Evolutionary conservation across 768 basidiomycete genomes (phyloP), one percentile per base, ranked within the genome.

Genomic region (Mycena metata): DNA sequence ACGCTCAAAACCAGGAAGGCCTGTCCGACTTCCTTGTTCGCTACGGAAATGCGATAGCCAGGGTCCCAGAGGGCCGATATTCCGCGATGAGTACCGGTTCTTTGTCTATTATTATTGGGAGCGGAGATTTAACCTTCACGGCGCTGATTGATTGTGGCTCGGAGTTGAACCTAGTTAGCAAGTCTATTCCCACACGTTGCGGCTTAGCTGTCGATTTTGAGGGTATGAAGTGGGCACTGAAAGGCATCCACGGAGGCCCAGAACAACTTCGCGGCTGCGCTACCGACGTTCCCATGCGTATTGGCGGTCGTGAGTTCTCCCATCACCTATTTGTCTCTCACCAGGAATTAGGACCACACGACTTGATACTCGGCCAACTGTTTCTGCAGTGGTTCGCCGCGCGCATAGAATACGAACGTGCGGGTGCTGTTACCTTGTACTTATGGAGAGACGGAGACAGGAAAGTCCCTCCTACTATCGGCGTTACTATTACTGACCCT

Each of bases 271-370:
- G 41, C 5, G 67, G 67, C 2, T 68, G 67, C 23, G 39, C 61
- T 24, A 68, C 67, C 17, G 49, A 68, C 13, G 61, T 63, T 8
- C 49, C 67, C 1, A 51, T 68, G 13, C 36, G 42, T 1, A 42
- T 67, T 9, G 66, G 66, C 16, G 24, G 60, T 0, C 66, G 61
- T 16, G 6, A 19, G 5, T 67, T 67, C 36, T 26, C 55, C 9
- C 67, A 68, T 23, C 67, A 68, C 24, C 10, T 68, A 0, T 68
- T 68, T 16, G 19, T 68, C 8, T 68, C 67, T 2, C 67, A 68
- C 23, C 60, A 62, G 10, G 67, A 68, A 23, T 33, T 68, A 6
- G 67, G 55, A 0, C 24, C 4, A 2, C 67, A 68, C 26, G 60
- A 68, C 16, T 21, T 68, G 2, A 68, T 68, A 12, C 60, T 68